These are phyloP conservation scores for Penicillium ochrochloron DNA, from an alignment of 495 filamentous ascomycete species.

Conservation along the genomic window DNA sequence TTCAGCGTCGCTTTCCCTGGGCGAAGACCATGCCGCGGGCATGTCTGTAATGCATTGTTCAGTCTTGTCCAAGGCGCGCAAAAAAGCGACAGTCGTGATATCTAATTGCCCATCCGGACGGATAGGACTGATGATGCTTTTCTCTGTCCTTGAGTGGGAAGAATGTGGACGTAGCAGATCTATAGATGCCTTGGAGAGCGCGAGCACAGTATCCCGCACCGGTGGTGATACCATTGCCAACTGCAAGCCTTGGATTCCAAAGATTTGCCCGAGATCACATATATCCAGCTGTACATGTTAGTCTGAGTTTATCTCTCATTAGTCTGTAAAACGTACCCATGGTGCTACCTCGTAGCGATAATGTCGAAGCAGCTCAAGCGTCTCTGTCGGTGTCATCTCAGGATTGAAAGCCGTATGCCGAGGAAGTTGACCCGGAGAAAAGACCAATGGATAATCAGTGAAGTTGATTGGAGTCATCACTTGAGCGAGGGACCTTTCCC, in stretches of 20 bases:
- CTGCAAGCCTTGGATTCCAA: slow-evolving; percentile 38
- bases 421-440: slow-evolving; percentile 1
- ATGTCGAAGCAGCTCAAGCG: slow-evolving; percentile 37
- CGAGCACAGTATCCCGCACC: slow-evolving; percentile 30
- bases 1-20: slow-evolving; percentile 11
- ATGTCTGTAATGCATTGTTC: slow-evolving; percentile 24
- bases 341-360: slow-evolving; percentile 44
- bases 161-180: slow-evolving; percentile 14
- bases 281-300: slow-evolving; percentile 35
- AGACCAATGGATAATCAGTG: background rate
- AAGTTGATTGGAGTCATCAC: slow-evolving; percentile 4
- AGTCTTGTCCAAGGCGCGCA: slow-evolving; percentile 20
- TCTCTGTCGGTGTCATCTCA: slow-evolving; percentile 22
- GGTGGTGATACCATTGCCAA: slow-evolving; percentile 29
- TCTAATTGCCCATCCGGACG: slow-evolving; percentile 3
- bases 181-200: slow-evolving; percentile 33
- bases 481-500: background rate
- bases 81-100: slow-evolving; percentile 21
- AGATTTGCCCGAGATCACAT: slow-evolving; percentile 38
- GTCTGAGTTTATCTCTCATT: background rate
- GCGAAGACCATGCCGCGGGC: slow-evolving; percentile 21
- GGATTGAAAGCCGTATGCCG: background rate
- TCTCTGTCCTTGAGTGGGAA: background rate
- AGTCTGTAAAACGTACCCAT: slow-evolving; percentile 33
- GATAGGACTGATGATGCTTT: background rate